Evolutionary conservation across 257 asterid genomes (phyloP), one percentile per base, ranked within the genome.

Genomic region (Paulownia fortunei): DNA sequence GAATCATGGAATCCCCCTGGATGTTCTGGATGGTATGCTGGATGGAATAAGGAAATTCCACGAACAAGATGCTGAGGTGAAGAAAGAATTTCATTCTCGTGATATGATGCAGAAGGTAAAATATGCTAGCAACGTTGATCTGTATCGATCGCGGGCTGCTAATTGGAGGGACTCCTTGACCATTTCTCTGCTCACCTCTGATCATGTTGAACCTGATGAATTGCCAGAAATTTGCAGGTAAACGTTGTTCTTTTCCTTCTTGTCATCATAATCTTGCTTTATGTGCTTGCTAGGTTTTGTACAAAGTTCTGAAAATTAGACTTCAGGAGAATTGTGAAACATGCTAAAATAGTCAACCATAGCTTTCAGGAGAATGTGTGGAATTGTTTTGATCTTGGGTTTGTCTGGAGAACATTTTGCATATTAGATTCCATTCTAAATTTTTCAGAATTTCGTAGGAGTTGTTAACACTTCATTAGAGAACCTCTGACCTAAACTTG

Each of bases 91-190:
- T 0, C 79, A 86, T 30, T 72, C 89, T 0, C 79, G 83, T 0
- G 97, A 87, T 27, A 7, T 0, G 49, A 26, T 1, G 72, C 81
- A 66, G 47, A 88, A 78, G 81, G 93, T 91, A 47, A 89, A 79
- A 60, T 91, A 78, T 63, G 79, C 63, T 0, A 93, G 94, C 81
- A 90, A 87, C 37, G 68, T 87, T 61, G 97, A 89, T 76, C 75
- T 89, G 39, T 88, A 81, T 23, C 72, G 74, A 0, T 85, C 96
- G 0, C 75, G 82, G 6, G 69, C 91, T 19, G 97, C 94, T 4
- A 83, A 81, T 74, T 94, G 97, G 97, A 89, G 89, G 69, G 97
- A 94, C 56, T 80, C 94, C 4, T 72, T 91, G 83, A 78, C 91
- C 1, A 64, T 93, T 27, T 81, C 89, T 26, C 30, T 79, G 12